A percentile compares a stretch with the other conserved stretches of the same genome.
These are phyloP conservation scores for Coniochaeta sp. DNA, from an alignment of 2,329 filamentous ascomycete species.

Conservation along the genomic window DNA sequence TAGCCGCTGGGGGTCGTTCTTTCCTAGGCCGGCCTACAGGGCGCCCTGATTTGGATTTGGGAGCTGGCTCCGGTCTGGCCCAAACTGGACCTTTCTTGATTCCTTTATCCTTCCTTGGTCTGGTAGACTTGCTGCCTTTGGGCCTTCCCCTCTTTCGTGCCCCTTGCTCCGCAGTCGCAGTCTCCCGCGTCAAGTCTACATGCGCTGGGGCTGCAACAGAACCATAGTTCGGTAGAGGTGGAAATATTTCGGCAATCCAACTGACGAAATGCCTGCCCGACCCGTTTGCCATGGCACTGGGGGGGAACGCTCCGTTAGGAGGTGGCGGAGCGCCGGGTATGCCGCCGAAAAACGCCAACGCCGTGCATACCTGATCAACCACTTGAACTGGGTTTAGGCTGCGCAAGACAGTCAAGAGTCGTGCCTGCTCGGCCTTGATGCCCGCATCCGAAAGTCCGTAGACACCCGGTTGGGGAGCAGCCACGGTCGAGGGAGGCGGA, in stretches of 20 bases:
- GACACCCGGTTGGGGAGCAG: slow-evolving; percentile 4
- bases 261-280: slow-evolving; percentile 50
- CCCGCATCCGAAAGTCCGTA: slow-evolving; percentile 15
- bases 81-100: slow-evolving; percentile 36
- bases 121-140: slow-evolving; percentile 47
- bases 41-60: background rate
- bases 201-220: slow-evolving; percentile 9
- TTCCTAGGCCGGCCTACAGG: background rate
- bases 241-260: slow-evolving; percentile 57
- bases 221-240: slow-evolving; percentile 28
- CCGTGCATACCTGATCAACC: slow-evolving; percentile 56
- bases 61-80: slow-evolving; percentile 1
- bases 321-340: slow-evolving; percentile 47
- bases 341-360: slow-evolving; percentile 56
- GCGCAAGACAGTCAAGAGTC: slow-evolving; percentile 49
- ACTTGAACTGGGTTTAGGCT: slow-evolving; percentile 47
- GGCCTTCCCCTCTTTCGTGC: slow-evolving; percentile 45
- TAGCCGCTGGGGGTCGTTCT: background rate
- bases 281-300: slow-evolving; percentile 49
- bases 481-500: slow-evolving; percentile 5
- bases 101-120: slow-evolving; percentile 40
- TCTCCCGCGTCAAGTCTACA: background rate
- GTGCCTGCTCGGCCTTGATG: slow-evolving; percentile 50
- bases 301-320: slow-evolving; percentile 43
- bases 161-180: background rate